A percentile compares a stretch with the other conserved stretches of the same genome.
phyloP scores from a whole-genome alignment of 2,329 filamentous ascomycete species.

The Periglandula ipomoeae region DNA sequence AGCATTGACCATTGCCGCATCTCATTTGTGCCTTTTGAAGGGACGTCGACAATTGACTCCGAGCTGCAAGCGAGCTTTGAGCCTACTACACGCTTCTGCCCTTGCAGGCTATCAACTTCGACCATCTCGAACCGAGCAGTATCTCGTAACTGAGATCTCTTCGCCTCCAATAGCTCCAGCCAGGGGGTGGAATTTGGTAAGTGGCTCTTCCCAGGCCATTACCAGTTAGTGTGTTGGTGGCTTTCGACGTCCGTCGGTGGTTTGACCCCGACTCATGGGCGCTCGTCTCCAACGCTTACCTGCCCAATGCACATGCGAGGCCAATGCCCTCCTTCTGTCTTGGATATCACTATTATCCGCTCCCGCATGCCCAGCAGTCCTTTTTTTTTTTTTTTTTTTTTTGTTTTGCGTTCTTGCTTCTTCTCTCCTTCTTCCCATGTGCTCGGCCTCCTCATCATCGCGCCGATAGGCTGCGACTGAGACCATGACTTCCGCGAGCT shows the following conservation, averaged over 20 bases:
- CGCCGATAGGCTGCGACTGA: constrained; percentile 21
- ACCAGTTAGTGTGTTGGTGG: not conserved
- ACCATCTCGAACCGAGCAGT: not conserved
- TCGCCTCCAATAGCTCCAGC: not conserved
- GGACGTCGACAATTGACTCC: not conserved
- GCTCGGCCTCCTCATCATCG: constrained; percentile 13
- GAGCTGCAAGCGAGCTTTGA: not conserved
- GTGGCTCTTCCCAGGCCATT: not conserved
- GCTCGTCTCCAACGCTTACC: not conserved
- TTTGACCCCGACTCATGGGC: not conserved
- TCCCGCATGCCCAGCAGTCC: not conserved
- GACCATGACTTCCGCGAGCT: constrained; percentile 13
- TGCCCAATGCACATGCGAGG: not conserved
- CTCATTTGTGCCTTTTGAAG: not conserved
- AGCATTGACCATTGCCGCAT: not conserved
- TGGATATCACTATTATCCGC: not conserved
- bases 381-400: too few relatives aligned
- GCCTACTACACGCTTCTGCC: too few relatives aligned
- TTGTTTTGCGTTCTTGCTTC: not conserved
- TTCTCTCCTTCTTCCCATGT: constrained; percentile 13
- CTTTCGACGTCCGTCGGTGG: not conserved
- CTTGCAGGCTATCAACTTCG: not conserved
- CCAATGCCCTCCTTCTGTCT: not conserved
- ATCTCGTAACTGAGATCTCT: not conserved
- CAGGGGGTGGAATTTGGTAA: not conserved